A percentile compares a stretch with the other conserved stretches of the same genome.
Conservation (phyloP, 768 basidiomycete species). For the Chiua virens region DNA sequence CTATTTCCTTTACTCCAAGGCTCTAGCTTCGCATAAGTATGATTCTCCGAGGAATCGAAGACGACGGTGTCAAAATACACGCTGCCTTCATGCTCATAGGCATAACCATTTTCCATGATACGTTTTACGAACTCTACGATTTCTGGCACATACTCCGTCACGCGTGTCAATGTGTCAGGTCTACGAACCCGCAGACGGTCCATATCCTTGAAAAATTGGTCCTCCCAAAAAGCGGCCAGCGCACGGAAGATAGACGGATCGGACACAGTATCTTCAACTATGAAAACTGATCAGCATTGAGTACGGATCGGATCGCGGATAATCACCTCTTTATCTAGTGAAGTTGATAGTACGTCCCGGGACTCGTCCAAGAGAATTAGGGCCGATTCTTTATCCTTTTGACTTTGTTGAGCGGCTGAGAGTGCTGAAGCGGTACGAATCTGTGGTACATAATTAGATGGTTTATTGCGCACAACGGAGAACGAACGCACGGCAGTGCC, state of each 20-base stretch:
- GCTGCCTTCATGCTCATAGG: slow-evolving; percentile 71
- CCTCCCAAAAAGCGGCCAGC: slow-evolving; percentile 87
- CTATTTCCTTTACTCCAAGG: slow-evolving; percentile 96
- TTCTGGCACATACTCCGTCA: slow-evolving; percentile 96
- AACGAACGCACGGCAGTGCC: slow-evolving; percentile 62
- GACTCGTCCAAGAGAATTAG: slow-evolving; percentile 68
- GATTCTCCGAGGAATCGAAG: slow-evolving; percentile 75
- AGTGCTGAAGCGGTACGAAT: slow-evolving; percentile 59
- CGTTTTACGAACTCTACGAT: slow-evolving; percentile 86
- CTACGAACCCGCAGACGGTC: slow-evolving; percentile 77
- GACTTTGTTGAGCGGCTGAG: slow-evolving; percentile 45
- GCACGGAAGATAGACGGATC: slow-evolving; percentile 84
- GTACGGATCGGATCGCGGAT: slow-evolving; percentile 8
- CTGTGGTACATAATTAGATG: slow-evolving; percentile 23
- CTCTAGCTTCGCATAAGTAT: slow-evolving; percentile 91
- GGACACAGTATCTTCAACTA: slow-evolving; percentile 80
- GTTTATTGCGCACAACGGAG: slow-evolving; percentile 4
- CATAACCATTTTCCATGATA: slow-evolving; percentile 83
- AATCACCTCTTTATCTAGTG: slow-evolving; percentile 71
- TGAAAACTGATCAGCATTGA: slow-evolving; percentile 6
- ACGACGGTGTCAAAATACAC: slow-evolving; percentile 88
- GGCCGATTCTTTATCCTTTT: slow-evolving; percentile 44
- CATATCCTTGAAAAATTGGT: slow-evolving; percentile 92
- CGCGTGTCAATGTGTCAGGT: slow-evolving; percentile 90
- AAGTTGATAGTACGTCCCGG: slow-evolving; percentile 70